Conservation (phyloP, 805 yeast species). For the Babjeviella inositovora region DNA sequence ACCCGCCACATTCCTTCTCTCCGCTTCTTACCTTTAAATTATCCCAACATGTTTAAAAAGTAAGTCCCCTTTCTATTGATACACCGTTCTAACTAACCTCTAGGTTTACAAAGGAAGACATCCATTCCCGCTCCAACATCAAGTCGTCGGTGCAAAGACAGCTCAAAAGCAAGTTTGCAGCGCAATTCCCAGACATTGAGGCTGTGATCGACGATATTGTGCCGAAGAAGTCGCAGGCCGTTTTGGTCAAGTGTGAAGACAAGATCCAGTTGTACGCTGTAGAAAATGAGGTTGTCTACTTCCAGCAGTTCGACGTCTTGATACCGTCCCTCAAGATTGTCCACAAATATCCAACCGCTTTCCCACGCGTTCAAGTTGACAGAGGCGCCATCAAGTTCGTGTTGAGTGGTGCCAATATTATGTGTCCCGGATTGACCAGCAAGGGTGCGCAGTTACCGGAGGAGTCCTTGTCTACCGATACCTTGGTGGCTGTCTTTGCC, state of each 20-base stretch:
- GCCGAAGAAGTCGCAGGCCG: constrained; percentile 79
- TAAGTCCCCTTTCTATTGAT: constrained; percentile 4
- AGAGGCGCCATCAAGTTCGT: constrained; percentile 95
- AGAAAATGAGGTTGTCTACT: constrained; percentile 59
- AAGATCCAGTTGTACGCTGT: constrained; percentile 64
- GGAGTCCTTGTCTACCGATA: constrained; percentile 39
- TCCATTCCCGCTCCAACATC: constrained; percentile 81
- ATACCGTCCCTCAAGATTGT: constrained; percentile 64
- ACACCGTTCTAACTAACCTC: background rate
- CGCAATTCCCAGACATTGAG: constrained; percentile 63
- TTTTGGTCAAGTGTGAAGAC: constrained; percentile 78
- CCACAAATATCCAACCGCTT: constrained; percentile 69
- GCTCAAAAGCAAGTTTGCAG: constrained; percentile 58
- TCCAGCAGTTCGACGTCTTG: constrained; percentile 69
- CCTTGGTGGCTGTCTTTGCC: constrained; percentile 73
- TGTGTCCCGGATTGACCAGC: constrained; percentile 92
- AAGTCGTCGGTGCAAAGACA: constrained; percentile 91
- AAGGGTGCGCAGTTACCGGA: constrained; percentile 76
- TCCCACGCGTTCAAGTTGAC: constrained; percentile 82
- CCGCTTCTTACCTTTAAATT: no score
- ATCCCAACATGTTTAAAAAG: constrained; percentile 28
- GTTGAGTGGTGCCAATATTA: constrained; percentile 88
- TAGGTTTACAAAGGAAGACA: constrained; percentile 69
- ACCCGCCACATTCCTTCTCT: no score
- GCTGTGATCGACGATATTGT: constrained; percentile 64